Evolutionary conservation across 2,329 filamentous ascomycete genomes (phyloP).

Genomic region (Amylocarpus encephaloides): DNA sequence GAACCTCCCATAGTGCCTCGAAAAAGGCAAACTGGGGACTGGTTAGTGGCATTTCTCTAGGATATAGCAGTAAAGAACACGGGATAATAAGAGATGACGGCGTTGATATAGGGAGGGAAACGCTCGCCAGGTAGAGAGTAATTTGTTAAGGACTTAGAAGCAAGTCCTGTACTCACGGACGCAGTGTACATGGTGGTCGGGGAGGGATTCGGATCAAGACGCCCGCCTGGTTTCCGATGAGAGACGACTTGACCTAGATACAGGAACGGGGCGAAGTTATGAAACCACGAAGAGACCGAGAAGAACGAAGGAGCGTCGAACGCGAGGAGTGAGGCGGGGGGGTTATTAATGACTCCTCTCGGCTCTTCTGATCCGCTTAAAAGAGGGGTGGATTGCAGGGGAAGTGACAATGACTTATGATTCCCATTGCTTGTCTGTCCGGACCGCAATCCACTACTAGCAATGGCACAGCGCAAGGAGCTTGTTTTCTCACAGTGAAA

Average conservation of each 20-base stretch:
- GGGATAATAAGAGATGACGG: not conserved
- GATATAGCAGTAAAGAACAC: not conserved
- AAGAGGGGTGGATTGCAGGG: not conserved
- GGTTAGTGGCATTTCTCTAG: not conserved
- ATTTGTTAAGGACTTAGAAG: not conserved
- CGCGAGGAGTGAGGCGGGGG: not conserved
- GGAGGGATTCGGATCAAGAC: not conserved
- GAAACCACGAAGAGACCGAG: not conserved
- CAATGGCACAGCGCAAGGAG: no score
- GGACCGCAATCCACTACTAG: no score
- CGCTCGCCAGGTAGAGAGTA: not conserved
- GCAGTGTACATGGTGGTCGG: conserved; percentile 47
- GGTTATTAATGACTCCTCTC: not conserved
- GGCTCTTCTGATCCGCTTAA: not conserved
- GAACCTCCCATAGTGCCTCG: conserved; percentile 59
- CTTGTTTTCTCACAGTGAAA: no score
- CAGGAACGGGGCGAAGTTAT: not conserved
- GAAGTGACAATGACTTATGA: no score
- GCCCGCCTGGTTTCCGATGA: no score
- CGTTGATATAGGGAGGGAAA: not conserved
- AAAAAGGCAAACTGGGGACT: conserved; percentile 54
- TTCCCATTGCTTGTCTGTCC: no score
- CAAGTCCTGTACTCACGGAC: conserved; percentile 34
- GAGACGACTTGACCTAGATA: not conserved
- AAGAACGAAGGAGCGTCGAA: not conserved